Conservation (phyloP, 1,284 basidiomycete species). For the Wallemia mellicola region DNA sequence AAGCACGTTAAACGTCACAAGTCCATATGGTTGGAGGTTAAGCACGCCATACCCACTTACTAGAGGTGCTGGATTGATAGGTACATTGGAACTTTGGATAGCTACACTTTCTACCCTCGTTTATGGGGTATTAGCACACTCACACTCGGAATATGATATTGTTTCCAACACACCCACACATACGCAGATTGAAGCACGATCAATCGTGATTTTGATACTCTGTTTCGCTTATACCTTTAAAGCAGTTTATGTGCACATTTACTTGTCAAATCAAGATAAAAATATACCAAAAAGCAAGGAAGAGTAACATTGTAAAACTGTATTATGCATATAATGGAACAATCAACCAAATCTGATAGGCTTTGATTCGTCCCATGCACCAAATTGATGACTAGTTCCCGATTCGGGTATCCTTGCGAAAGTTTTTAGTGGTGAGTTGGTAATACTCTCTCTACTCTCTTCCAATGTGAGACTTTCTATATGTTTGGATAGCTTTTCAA, state of each 20-base stretch:
- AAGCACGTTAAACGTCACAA: neutral
- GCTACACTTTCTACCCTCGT: neutral
- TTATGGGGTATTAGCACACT: neutral
- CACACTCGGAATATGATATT: neutral
- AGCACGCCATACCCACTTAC: neutral
- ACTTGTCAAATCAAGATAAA: neutral
- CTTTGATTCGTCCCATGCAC: neutral
- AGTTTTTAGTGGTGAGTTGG: neutral
- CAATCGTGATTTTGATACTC: neutral
- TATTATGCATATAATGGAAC: neutral
- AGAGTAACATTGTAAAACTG: neutral
- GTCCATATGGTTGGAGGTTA: neutral
- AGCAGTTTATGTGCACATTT: neutral
- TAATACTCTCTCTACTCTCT: neutral
- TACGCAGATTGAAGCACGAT: neutral
- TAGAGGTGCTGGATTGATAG: neutral
- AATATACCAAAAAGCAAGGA: neutral
- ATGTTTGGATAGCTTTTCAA: conserved; percentile 12
- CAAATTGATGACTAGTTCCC: neutral
- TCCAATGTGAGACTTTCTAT: neutral
- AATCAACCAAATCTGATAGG: neutral
- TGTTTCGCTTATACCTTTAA: neutral
- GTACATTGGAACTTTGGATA: neutral
- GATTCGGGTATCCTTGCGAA: neutral
- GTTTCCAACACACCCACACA: neutral